These are phyloP conservation scores for Stereocaulon alpinum DNA, from an alignment of 495 filamentous ascomycete genomes.

Conservation along the genomic window DNA sequence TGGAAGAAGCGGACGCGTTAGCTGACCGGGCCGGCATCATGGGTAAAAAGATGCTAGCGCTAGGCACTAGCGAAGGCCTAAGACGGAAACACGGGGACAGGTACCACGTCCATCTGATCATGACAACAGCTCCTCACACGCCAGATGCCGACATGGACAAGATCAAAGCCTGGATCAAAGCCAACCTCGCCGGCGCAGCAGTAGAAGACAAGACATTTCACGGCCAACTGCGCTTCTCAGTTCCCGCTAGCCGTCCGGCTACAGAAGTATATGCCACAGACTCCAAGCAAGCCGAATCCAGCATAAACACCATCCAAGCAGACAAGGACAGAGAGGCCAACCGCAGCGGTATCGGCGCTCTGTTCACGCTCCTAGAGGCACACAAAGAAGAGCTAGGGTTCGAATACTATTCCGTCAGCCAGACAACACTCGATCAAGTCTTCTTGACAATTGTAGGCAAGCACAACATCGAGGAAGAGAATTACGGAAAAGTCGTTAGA, in stretches of 20 bases:
- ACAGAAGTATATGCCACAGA: background rate
- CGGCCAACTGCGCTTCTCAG: constrained; percentile 69
- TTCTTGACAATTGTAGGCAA: constrained; percentile 71
- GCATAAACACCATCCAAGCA: constrained; percentile 12
- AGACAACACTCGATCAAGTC: constrained; percentile 78
- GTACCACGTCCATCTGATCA: constrained; percentile 50
- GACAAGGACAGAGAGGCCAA: constrained; percentile 25
- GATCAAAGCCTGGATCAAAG: constrained; percentile 51
- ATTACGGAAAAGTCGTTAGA: constrained; percentile 36
- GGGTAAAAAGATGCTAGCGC: constrained; percentile 34
- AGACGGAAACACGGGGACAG: constrained; percentile 32
- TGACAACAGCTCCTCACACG: constrained; percentile 59
- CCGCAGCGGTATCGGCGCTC: constrained; percentile 38
- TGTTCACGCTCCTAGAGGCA: constrained; percentile 64
- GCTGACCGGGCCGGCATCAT: constrained; percentile 36
- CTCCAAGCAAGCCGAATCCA: background rate
- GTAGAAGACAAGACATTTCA: constrained; percentile 68
- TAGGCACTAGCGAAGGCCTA: constrained; percentile 32
- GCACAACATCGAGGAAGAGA: constrained; percentile 71
- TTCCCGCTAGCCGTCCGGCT: constrained; percentile 38
- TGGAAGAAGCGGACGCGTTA: constrained; percentile 40
- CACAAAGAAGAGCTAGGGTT: constrained; percentile 54
- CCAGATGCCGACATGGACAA: constrained; percentile 50
- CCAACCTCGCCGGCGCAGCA: constrained; percentile 45
- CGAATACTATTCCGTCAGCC: constrained; percentile 69